A percentile compares a stretch with the other conserved stretches of the same genome.
Evolutionary conservation across 768 basidiomycete species (phyloP).

Genomic region (Tylopilus rubrobrunneus): DNA sequence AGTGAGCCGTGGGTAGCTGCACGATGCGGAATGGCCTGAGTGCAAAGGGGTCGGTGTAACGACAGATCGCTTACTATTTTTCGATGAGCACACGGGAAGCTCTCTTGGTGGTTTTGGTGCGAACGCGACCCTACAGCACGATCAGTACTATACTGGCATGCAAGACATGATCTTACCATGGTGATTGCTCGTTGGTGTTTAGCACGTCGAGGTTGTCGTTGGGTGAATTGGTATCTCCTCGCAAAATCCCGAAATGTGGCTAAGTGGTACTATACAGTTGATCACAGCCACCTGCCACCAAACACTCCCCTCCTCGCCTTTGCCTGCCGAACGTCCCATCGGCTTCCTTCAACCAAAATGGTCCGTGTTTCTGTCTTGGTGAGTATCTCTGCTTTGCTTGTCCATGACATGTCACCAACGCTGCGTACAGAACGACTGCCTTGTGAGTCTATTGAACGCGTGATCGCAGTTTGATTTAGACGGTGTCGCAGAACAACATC

Average conservation of each 20-base stretch:
- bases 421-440: conserved; percentile 53
- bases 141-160: conserved; percentile 14
- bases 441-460: conserved; percentile 30
- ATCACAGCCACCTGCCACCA: conserved; percentile 21
- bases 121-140: conserved; percentile 83
- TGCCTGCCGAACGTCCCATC: background rate
- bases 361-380: conserved; percentile 84
- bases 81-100: conserved; percentile 98
- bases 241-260: conserved; percentile 24
- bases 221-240: background rate
- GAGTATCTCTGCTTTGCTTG: conserved; percentile 19
- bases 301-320: background rate
- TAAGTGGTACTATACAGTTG: conserved; percentile 24
- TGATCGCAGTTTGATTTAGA: background rate
- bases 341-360: conserved; percentile 47
- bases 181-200: conserved; percentile 29
- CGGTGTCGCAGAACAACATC: conserved; percentile 76
- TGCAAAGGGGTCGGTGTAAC: no score
- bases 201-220: conserved; percentile 17
- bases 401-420: conserved; percentile 1
- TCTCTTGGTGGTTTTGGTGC: conserved; percentile 99
- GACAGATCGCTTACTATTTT: conserved; percentile 75
- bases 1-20: conserved; percentile 95
- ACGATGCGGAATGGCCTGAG: background rate
- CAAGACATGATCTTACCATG: conserved; percentile 41